A percentile compares a stretch with the other conserved stretches of the same genome.
Conservation (phyloP, 441 rosid genomes). For the Theobroma grandiflorum region DNA sequence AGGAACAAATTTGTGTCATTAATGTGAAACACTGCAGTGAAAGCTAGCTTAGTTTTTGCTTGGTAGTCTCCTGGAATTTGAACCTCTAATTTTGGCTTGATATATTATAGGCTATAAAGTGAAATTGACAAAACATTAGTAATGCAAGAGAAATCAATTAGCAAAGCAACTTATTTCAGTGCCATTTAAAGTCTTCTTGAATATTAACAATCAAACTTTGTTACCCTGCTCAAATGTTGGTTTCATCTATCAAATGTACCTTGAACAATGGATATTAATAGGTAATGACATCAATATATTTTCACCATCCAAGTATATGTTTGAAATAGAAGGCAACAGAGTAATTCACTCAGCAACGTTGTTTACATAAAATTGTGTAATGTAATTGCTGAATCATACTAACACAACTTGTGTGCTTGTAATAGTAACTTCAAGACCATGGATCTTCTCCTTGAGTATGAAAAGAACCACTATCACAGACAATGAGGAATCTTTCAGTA, state of each 20-base stretch:
- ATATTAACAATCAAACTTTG: neutral
- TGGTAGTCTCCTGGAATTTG: neutral
- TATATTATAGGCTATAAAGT: neutral
- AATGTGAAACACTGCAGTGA: neutral
- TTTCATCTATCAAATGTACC: conserved; percentile 3
- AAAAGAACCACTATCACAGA: neutral
- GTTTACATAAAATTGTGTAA: neutral
- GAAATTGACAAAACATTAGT: neutral
- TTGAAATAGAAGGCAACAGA: neutral
- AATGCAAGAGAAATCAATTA: neutral
- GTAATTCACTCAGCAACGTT: neutral
- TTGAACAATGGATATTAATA: neutral
- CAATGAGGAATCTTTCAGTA: neutral
- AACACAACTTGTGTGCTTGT: neutral
- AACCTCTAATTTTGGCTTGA: conserved; percentile 4
- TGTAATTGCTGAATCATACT: neutral
- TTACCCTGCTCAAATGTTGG: neutral
- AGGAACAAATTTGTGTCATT: neutral
- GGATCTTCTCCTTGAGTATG: neutral
- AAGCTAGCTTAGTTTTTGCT: neutral
- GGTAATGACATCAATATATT: neutral
- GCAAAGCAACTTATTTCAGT: neutral
- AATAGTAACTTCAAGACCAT: neutral
- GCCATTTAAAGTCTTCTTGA: conserved; percentile 7
- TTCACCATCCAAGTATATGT: neutral